A percentile compares a stretch with the other conserved stretches of the same genome.
Evolutionary conservation across 345 rosid species (phyloP).

Genomic region (Excoecaria agallocha): DNA sequence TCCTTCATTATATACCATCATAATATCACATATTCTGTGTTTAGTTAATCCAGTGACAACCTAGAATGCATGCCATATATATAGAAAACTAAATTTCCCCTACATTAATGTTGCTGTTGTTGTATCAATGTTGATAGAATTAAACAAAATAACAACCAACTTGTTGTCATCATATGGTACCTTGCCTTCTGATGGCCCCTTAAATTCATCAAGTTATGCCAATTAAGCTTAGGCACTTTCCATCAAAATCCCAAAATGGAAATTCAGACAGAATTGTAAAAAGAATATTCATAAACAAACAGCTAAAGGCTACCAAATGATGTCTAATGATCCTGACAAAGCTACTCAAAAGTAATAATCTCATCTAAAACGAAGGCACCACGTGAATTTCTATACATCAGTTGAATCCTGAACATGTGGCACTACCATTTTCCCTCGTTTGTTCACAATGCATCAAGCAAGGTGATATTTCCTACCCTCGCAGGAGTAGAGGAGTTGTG

Average conservation of each 20-base stretch:
- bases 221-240: neutral
- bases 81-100: neutral
- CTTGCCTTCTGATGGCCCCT: neutral
- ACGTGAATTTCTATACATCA: neutral
- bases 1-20: too few relatives aligned
- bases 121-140: neutral
- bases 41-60: too few relatives aligned
- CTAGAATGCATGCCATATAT: too few relatives aligned
- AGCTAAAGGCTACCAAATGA: too few relatives aligned
- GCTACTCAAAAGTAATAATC: neutral
- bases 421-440: neutral
- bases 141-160: neutral
- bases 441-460: neutral
- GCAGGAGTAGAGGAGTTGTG: neutral
- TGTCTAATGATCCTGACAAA: neutral
- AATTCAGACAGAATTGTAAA: neutral
- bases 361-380: neutral
- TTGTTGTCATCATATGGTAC: neutral
- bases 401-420: neutral
- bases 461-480: neutral
- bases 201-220: neutral
- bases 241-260: neutral
- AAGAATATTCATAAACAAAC: neutral
- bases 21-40: too few relatives aligned
- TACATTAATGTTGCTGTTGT: too few relatives aligned